Conservation (phyloP, 768 basidiomycete species). For the Phlegmacium glaucopus region DNA sequence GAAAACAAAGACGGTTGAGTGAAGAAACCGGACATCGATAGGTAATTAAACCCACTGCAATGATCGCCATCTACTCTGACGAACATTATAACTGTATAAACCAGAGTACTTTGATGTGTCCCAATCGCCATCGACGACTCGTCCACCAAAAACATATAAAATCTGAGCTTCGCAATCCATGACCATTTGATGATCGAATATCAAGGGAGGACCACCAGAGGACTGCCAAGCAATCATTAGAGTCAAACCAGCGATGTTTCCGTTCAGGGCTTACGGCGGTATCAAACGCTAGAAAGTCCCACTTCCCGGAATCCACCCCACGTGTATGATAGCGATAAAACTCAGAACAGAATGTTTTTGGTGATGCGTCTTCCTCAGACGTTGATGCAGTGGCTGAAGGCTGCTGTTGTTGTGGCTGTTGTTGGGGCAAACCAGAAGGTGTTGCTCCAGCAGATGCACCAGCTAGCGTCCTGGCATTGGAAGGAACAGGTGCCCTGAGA, state of each 20-base stretch:
- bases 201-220: conserved; percentile 64
- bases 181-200: conserved; percentile 82
- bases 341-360: conserved; percentile 51
- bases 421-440: not conserved
- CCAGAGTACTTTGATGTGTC: conserved; percentile 61
- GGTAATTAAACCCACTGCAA: conserved; percentile 49
- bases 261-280: conserved; percentile 48
- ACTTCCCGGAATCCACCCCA: conserved; percentile 59
- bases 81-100: conserved; percentile 69
- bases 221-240: conserved; percentile 24
- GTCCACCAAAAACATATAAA: conserved; percentile 75
- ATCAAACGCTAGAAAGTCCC: conserved; percentile 69
- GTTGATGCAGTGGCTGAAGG: conserved; percentile 2
- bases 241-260: not conserved
- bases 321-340: conserved; percentile 75
- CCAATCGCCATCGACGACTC: conserved; percentile 65
- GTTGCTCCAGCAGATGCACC: not conserved
- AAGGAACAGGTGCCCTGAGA: conserved; percentile 11
- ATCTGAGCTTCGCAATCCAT: conserved; percentile 70
- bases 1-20: too few species aligned
- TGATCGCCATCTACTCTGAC: conserved; percentile 61
- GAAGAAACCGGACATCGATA: too few species aligned
- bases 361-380: not conserved
- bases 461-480: not conserved
- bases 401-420: conserved; percentile 5